phyloP scores from a whole-genome alignment of 495 filamentous ascomycete species.

The Aspergillus ostianus region DNA sequence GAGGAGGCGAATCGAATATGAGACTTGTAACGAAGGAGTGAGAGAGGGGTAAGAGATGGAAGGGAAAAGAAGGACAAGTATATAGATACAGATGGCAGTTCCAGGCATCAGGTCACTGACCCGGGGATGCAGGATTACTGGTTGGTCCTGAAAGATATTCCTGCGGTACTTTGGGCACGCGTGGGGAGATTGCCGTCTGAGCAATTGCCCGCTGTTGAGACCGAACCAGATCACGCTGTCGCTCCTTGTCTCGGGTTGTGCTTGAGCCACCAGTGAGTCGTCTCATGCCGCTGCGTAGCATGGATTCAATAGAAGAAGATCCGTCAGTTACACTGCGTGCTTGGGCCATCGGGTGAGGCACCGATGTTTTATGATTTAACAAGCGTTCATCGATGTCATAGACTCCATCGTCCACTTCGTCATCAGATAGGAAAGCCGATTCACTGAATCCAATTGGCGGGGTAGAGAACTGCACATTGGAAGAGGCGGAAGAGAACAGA shows the following conservation, averaged over 20 bases:
- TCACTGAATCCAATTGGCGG: conserved; percentile 34
- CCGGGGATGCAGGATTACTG: conserved; percentile 43
- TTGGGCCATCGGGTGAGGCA: conserved; percentile 49
- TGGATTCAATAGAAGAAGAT: conserved; percentile 65
- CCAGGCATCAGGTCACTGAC: conserved; percentile 14
- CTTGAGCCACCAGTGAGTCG: conserved; percentile 63
- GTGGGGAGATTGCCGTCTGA: conserved; percentile 49
- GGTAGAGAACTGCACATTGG: conserved; percentile 24
- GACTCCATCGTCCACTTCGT: conserved; percentile 48
- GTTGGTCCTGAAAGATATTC: conserved; percentile 47
- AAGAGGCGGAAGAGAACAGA: conserved; percentile 44
- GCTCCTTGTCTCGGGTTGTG: conserved; percentile 54
- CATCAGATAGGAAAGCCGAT: conserved; percentile 57
- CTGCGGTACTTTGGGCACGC: conserved; percentile 63
- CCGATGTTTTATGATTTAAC: conserved; percentile 44
- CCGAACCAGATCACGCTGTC: conserved; percentile 56
- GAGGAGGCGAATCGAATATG: no score
- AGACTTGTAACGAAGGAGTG: not conserved
- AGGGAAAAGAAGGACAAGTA: not conserved
- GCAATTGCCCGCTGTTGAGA: conserved; percentile 47
- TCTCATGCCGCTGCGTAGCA: conserved; percentile 65
- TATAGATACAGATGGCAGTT: not conserved
- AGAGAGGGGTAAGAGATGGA: not conserved
- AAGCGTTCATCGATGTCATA: conserved; percentile 48
- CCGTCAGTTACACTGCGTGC: conserved; percentile 44